Percentiles rank a stretch among this genome's conserved stretches.
Conservation (phyloP, 2,329 filamentous ascomycete species). For the Acrodontium crateriforme region DNA sequence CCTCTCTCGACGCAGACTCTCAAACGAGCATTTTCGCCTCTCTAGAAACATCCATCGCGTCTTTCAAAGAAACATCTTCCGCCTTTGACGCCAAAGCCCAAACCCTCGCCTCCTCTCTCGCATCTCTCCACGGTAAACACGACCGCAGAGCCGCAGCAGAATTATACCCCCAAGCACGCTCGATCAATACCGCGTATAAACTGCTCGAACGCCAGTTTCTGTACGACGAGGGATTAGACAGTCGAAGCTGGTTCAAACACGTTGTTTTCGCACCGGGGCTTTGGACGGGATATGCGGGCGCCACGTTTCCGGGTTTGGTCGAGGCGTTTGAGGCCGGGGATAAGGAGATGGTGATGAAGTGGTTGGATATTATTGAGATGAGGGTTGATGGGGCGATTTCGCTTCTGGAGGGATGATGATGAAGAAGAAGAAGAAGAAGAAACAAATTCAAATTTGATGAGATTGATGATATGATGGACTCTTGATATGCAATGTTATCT, state of each 20-base stretch:
- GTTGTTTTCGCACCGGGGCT: conserved; percentile 82
- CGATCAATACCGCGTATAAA: conserved; percentile 72
- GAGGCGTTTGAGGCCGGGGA: conserved; percentile 41
- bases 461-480: too few species aligned
- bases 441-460: too few species aligned
- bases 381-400: conserved; percentile 10
- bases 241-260: conserved; percentile 82
- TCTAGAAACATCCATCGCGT: conserved; percentile 35
- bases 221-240: conserved; percentile 61
- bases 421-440: too few species aligned
- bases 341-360: conserved; percentile 27
- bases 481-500: too few species aligned
- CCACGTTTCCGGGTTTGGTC: conserved; percentile 50
- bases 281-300: conserved; percentile 82
- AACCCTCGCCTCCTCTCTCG: conserved; percentile 10
- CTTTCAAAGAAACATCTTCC: conserved; percentile 35
- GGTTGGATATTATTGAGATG: conserved; percentile 28
- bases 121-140: conserved; percentile 30
- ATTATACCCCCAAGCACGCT: conserved; percentile 33
- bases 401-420: conserved; percentile 3
- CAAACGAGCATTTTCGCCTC: conserved; percentile 28
- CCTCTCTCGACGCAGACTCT: conserved; percentile 2
- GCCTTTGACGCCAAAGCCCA: conserved; percentile 39
- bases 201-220: conserved; percentile 68
- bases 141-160: conserved; percentile 31